These are phyloP conservation scores for Trichaptum fuscoviolaceum DNA, from an alignment of 768 basidiomycete species.

Conservation along the genomic window DNA sequence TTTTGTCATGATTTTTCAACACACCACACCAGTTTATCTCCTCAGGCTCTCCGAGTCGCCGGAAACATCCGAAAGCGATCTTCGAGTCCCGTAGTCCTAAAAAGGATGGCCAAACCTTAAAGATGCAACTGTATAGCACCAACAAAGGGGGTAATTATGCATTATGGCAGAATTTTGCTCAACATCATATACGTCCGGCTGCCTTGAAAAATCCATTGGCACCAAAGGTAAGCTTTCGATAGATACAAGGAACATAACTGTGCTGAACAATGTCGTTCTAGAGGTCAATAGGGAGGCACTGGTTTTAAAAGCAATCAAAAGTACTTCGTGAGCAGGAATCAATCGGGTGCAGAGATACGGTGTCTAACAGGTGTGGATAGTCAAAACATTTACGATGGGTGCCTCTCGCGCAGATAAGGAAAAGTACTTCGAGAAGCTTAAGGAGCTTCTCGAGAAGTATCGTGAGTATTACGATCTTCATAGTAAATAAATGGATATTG, in stretches of 20 bases:
- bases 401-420: slow-evolving; percentile 86
- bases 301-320: slow-evolving; percentile 21
- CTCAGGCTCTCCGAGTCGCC: too few relatives aligned
- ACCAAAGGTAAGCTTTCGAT: slow-evolving; percentile 52
- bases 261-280: slow-evolving; percentile 24
- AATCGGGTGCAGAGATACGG: slow-evolving; percentile 19
- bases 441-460: slow-evolving; percentile 85
- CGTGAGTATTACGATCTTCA: slow-evolving; percentile 45
- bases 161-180: slow-evolving; percentile 21
- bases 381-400: slow-evolving; percentile 66
- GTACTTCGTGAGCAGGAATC: slow-evolving; percentile 16
- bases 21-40: too few relatives aligned
- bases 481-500: background rate
- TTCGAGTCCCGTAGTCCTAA: slow-evolving; percentile 3
- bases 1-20: too few relatives aligned
- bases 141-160: slow-evolving; percentile 1
- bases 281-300: slow-evolving; percentile 96
- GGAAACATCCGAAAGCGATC: too few relatives aligned
- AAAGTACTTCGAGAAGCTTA: slow-evolving; percentile 88
- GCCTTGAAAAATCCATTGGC: slow-evolving; percentile 98
- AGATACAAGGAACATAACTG: background rate
- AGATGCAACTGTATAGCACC: slow-evolving; percentile 18
- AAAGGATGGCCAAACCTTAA: slow-evolving; percentile 18
- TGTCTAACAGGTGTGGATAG: slow-evolving; percentile 20
- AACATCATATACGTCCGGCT: slow-evolving; percentile 25